These are phyloP conservation scores for Daldinia concentrica DNA, from an alignment of 495 filamentous ascomycete genomes.

Conservation along the genomic window DNA sequence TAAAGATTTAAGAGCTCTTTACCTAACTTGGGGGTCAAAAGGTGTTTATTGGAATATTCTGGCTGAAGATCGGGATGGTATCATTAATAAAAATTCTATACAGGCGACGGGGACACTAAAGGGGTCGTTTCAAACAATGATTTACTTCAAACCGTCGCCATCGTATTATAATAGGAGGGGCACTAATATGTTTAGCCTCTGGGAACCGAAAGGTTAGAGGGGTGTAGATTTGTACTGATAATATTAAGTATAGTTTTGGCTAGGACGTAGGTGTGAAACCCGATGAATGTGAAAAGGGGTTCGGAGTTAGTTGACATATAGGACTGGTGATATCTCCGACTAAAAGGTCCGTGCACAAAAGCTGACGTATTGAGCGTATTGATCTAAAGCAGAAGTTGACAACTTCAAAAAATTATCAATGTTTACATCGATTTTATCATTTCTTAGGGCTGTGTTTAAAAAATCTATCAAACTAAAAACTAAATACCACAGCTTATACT, in stretches of 20 bases:
- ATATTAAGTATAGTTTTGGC: too few relatives aligned
- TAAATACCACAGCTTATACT: not conserved
- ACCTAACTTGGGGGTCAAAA: conserved; percentile 73
- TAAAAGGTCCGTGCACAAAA: not conserved
- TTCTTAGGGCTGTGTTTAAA: not conserved
- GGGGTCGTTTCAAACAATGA: conserved; percentile 63
- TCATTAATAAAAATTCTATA: conserved; percentile 63
- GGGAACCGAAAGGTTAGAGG: conserved; percentile 19
- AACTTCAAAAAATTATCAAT: not conserved
- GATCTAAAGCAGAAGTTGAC: not conserved
- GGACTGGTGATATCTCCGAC: not conserved
- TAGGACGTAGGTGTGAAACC: not conserved
- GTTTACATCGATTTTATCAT: not conserved
- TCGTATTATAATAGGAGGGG: conserved; percentile 65
- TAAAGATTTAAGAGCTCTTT: conserved; percentile 68
- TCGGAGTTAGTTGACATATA: not conserved
- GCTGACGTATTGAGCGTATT: not conserved
- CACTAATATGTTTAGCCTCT: conserved; percentile 42
- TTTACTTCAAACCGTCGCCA: conserved; percentile 69
- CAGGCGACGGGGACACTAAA: conserved; percentile 18
- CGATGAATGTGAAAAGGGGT: not conserved
- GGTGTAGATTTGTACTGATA: too few relatives aligned
- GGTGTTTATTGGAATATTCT: conserved; percentile 72
- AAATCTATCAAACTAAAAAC: not conserved
- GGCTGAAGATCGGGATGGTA: conserved; percentile 66